Evolutionary conservation across 495 filamentous ascomycete genomes (phyloP).

Genomic region (Neurospora africana): DNA sequence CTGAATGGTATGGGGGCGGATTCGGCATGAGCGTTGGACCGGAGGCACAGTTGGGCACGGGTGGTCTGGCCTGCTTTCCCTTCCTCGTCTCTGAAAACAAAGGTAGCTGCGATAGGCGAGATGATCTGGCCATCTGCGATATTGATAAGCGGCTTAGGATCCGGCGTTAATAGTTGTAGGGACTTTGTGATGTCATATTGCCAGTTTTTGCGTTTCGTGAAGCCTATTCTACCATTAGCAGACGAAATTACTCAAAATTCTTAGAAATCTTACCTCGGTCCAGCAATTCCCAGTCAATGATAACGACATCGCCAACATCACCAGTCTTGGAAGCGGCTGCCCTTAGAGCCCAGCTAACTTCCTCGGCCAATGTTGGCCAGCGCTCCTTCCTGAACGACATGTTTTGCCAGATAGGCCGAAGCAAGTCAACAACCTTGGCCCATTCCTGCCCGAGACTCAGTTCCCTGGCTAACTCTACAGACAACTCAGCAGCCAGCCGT

Average conservation of each 20-base stretch:
- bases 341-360: conserved; percentile 62
- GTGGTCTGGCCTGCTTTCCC: conserved; percentile 77
- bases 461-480: conserved; percentile 59
- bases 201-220: conserved; percentile 50
- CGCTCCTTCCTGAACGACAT: conserved; percentile 66
- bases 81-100: conserved; percentile 62
- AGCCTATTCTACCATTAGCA: conserved; percentile 31
- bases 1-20: conserved; percentile 56
- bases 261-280: conserved; percentile 45
- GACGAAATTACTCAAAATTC: not conserved
- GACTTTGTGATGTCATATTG: conserved; percentile 65
- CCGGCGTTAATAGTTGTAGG: conserved; percentile 44
- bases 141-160: conserved; percentile 52
- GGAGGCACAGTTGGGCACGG: conserved; percentile 60
- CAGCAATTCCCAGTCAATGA: conserved; percentile 78
- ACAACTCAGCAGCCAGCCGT: conserved; percentile 56
- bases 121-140: conserved; percentile 57
- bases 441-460: conserved; percentile 52
- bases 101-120: conserved; percentile 60
- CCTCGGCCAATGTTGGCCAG: conserved; percentile 70
- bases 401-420: conserved; percentile 61
- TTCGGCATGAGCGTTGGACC: conserved; percentile 52
- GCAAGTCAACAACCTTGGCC: conserved; percentile 52
- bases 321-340: conserved; percentile 56
- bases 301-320: conserved; percentile 55